Conservation (phyloP, 2,329 filamentous ascomycete genomes). For the Fusarium tjaetaba region DNA sequence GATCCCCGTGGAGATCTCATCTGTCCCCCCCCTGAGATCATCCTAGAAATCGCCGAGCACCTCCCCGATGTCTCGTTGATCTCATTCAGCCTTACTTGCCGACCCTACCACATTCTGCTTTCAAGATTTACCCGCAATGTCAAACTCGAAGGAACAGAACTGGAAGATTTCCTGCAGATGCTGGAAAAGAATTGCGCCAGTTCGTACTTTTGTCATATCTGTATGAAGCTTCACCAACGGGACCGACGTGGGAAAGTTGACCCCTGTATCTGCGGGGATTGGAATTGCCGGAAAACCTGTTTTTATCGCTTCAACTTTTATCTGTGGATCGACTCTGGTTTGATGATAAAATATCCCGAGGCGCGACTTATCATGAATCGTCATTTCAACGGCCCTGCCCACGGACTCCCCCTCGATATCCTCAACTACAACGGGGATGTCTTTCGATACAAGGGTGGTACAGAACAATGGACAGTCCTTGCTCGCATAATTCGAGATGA, state of each 20-base stretch:
- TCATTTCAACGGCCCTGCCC: constrained; percentile 4
- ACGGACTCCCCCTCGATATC: not conserved
- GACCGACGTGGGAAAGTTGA: not conserved
- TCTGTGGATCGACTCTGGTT: too few relatives aligned
- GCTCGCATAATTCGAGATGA: constrained; percentile 3
- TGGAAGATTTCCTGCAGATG: not conserved
- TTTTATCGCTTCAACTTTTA: not conserved
- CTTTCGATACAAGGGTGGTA: not conserved
- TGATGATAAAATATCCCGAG: not conserved
- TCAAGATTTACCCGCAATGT: not conserved
- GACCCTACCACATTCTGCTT: not conserved
- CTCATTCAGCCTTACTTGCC: constrained; percentile 12
- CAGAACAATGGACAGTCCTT: not conserved
- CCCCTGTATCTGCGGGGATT: accelerated
- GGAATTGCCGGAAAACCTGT: not conserved
- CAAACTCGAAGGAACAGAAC: not conserved
- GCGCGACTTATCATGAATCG: constrained; percentile 12
- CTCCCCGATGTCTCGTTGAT: not conserved
- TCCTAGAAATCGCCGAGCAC: not conserved
- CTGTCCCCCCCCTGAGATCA: not conserved
- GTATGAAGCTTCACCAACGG: constrained; percentile 1
- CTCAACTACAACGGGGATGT: not conserved
- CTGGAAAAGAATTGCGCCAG: not conserved
- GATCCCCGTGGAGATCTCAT: constrained; percentile 1
- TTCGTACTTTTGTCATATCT: constrained; percentile 5